Base-by-base conservation (phyloP, 441 rosid species). In the Mallotus japonicus region DNA sequence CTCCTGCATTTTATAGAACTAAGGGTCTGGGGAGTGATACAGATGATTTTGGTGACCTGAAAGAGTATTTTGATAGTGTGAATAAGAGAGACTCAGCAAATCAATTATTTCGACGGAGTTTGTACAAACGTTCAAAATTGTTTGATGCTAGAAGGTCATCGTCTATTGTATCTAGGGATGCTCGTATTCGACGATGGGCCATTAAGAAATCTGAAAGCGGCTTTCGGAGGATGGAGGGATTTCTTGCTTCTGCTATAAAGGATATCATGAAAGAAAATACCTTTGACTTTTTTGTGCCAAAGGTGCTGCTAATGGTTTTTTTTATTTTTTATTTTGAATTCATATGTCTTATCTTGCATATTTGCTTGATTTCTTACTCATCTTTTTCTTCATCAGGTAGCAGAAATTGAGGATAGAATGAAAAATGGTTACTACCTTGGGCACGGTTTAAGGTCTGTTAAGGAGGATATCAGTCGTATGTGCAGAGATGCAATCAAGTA, bases 401-500 rank as follows among this genome's bases (percentile, higher is more conserved):
- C 92, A 71, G 92, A 92, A 85, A 92, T 96, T 65, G 95, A 96
- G 69, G 90, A 84, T 57, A 88, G 85, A 73, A 92, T 96, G 91
- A 86, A 84, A 82, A 92, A 79, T 60, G 98, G 99, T 60, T 92
- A 92, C 82, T 96, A 96, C 74, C 80, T 86, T 46, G 85, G 90
- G 77, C 94, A 86, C 80, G 98, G 99, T 76, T 84, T 96, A 84
- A 85, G 82, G 72, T 87, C 90, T 81, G 96, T 92, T 76, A 94
- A 88, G 87, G 98, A 92, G 76, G 99, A 96, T 83, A 93, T 96
- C 80, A 83, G 97, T 83, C 90, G 95, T 77, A 93, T 96, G 93
- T 94, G 99, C 88, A 88, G 95, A 85, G 98, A 96, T 84, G 99
- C 99, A 61, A 91, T 93, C 67, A 96, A 93, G 99, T 93, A 90